Evolutionary conservation across 1,284 basidiomycete species (phyloP).

Genomic region (Austroboletus niveus): DNA sequence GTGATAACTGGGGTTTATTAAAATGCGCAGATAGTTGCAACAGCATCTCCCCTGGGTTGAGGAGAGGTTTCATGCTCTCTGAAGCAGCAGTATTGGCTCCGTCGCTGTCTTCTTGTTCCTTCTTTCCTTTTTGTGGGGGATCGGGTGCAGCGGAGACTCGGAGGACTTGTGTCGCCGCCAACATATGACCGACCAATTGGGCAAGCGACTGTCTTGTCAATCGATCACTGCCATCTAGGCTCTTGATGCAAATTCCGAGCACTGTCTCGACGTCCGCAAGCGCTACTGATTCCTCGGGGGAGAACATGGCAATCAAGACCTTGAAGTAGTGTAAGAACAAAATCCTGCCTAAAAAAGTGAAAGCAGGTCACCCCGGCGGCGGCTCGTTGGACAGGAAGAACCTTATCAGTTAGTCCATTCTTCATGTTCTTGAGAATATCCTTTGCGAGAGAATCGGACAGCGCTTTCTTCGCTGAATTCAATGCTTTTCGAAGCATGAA

Average conservation of each 20-base stretch:
- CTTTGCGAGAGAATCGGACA: constrained; percentile 76
- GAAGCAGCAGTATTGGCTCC: constrained; percentile 45
- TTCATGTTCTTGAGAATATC: constrained; percentile 88
- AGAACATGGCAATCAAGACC: constrained; percentile 68
- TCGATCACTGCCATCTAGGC: constrained; percentile 82
- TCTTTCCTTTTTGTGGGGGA: constrained; percentile 61
- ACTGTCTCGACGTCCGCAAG: constrained; percentile 77
- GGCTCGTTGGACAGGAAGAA: constrained; percentile 83
- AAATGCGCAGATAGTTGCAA: constrained; percentile 74
- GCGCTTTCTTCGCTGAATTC: constrained; percentile 74
- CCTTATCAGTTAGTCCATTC: constrained; percentile 77
- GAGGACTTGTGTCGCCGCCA: constrained; percentile 83
- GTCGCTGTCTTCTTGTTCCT: constrained; percentile 60
- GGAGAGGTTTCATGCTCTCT: constrained; percentile 70
- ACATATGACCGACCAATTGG: constrained; percentile 78
- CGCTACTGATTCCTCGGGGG: constrained; percentile 52
- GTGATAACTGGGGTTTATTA: constrained; percentile 68
- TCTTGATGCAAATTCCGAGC: constrained; percentile 67
- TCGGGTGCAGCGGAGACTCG: constrained; percentile 51
- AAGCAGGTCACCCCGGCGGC: constrained; percentile 63
- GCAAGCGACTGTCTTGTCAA: constrained; percentile 79
- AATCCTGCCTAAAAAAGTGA: not conserved
- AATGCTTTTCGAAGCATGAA: constrained; percentile 76
- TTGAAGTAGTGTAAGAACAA: constrained; percentile 28
- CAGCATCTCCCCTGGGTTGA: constrained; percentile 82